These are phyloP conservation scores for Omphalea diandra DNA, from an alignment of 441 rosid species.

Conservation along the genomic window DNA sequence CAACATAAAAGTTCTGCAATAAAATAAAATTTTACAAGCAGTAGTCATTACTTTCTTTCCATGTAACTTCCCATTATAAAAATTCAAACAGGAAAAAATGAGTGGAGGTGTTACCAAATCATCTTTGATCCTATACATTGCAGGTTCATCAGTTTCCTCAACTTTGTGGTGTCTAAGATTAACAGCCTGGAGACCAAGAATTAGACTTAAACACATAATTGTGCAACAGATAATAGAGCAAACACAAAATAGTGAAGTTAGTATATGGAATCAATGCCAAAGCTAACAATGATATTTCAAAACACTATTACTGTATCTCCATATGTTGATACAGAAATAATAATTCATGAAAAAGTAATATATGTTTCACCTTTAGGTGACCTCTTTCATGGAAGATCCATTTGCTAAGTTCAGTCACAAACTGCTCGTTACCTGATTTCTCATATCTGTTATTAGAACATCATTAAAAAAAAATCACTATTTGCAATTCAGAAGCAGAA, in stretches of 20 bases:
- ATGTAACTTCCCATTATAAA: neutral
- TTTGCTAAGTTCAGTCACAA: slow-evolving; percentile 80
- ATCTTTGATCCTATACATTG: slow-evolving; percentile 67
- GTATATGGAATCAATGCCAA: neutral
- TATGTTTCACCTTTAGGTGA: slow-evolving; percentile 66
- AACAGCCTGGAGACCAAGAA: slow-evolving; percentile 44
- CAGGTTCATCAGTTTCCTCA: slow-evolving; percentile 63
- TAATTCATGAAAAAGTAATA: slow-evolving; percentile 6
- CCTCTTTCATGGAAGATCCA: slow-evolving; percentile 95
- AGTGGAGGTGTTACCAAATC: slow-evolving; percentile 45
- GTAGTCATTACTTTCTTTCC: neutral
- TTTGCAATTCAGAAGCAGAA: neutral
- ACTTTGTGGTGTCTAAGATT: slow-evolving; percentile 52
- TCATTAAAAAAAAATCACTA: slow-evolving; percentile 9
- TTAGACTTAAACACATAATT: slow-evolving; percentile 1
- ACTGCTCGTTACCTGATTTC: slow-evolving; percentile 80
- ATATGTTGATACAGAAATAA: slow-evolving; percentile 13
- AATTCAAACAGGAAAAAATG: slow-evolving; percentile 8
- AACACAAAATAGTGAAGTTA: neutral
- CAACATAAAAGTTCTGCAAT: slow-evolving; percentile 56
- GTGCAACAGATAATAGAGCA: neutral
- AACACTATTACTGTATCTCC: neutral
- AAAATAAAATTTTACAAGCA: neutral
- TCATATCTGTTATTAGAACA: slow-evolving; percentile 47
- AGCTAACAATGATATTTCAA: neutral